Evolutionary conservation across 208 protist species (phyloP).

Genomic region (Leishmania tropica): DNA sequence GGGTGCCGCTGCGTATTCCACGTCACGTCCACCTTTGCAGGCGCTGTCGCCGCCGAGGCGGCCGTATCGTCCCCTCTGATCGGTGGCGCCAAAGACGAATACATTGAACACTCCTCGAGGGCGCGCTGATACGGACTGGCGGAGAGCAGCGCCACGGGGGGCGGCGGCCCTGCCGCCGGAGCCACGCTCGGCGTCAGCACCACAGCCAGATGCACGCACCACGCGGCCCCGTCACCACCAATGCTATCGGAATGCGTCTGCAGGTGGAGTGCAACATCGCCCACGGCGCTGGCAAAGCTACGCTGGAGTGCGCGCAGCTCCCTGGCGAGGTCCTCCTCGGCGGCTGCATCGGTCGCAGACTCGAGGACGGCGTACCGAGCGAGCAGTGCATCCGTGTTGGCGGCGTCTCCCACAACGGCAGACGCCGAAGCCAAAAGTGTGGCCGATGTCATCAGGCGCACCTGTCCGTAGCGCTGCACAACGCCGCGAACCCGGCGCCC

Average conservation of each 20-base stretch:
- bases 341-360: conserved; percentile 42
- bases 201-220: conserved; percentile 65
- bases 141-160: conserved; percentile 59
- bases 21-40: conserved; percentile 29
- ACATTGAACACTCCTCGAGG: conserved; percentile 69
- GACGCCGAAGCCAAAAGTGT: conserved; percentile 37
- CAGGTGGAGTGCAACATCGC: conserved; percentile 38
- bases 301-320: conserved; percentile 51
- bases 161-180: conserved; percentile 1
- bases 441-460: conserved; percentile 82
- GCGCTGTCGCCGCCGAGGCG: not conserved
- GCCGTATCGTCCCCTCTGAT: not conserved
- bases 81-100: conserved; percentile 24
- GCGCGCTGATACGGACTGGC: conserved; percentile 52
- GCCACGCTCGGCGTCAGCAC: conserved; percentile 12
- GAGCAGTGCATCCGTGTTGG: conserved; percentile 22
- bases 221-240: conserved; percentile 32
- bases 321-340: conserved; percentile 44
- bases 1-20: conserved; percentile 83
- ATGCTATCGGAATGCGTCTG: conserved; percentile 16
- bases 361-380: conserved; percentile 45
- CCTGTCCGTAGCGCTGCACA: conserved; percentile 66
- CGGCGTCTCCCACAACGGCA: not conserved
- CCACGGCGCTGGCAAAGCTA: conserved; percentile 34
- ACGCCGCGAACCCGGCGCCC: conserved; percentile 56